Base-by-base conservation (phyloP, 1,139 yeast genomes). In the Hansenula lynferdii region DNA sequence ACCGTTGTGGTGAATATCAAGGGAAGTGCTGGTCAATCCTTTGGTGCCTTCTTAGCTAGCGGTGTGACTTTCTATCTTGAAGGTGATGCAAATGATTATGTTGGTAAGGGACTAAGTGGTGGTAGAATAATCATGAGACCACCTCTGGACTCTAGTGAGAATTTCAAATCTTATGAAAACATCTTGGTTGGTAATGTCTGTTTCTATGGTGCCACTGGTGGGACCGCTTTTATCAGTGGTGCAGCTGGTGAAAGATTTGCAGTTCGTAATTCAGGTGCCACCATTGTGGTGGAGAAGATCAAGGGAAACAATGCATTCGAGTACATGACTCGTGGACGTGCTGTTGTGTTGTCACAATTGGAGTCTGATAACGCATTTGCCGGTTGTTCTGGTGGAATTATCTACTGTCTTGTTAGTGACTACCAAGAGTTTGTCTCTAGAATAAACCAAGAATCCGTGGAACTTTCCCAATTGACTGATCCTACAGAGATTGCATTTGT, bases 311-410 rank as follows among this genome's bases (percentile, higher is more conserved):
- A 92, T 63, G 97, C 98, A 41, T 92, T 97, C 70, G 98, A 92
- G 66, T 92, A 92, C 70, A 92, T 92, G 98, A 89, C 97, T 56
- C 97, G 98, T 63, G 98, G 98, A 62, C 80, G 97, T 57, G 96
- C 92, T 45, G 86, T 92, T 59, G 87, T 92, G 39, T 75, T 92
- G 52, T 96, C 97, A 37, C 67, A 80, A 41, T 85, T 96, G 57
- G 97, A 96, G 44, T 80, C 97, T 51, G 85, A 89, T 70, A 92
- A 92, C 63, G 97, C 97, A 33, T 65, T 65, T 44, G 96, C 98
- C 41, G 98, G 98, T 72, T 94, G 94, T 86, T 90, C 97, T 56
- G 98, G 98, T 66, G 98, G 98, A 78, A 92, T 92, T 62, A 96
- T 96, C 24, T 92, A 92, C 60, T 97, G 94, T 43, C 73, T 90